Percentiles rank a stretch among this genome's conserved stretches.
Evolutionary conservation across 495 filamentous ascomycete species (phyloP).

Genomic region (Penicillium paxilli): DNA sequence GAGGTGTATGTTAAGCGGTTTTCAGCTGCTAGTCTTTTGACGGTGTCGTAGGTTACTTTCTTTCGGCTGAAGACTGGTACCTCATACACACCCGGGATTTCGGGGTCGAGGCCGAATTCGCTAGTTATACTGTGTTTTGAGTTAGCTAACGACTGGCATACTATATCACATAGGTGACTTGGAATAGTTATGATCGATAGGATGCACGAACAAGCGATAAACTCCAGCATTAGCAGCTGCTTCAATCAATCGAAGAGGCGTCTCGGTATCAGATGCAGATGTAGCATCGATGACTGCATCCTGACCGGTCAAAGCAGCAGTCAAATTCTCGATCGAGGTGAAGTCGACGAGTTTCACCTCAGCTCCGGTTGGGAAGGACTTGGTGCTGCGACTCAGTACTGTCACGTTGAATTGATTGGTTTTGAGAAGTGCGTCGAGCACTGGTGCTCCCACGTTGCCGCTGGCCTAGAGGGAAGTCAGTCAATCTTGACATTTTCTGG

Average conservation of each 20-base stretch:
- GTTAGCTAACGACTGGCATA: too few relatives aligned
- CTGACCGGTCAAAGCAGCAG: conserved; percentile 16
- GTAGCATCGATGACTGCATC: conserved; percentile 26
- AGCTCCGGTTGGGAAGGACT: conserved; percentile 15
- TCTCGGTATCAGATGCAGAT: conserved; percentile 16
- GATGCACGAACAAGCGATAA: conserved; percentile 24
- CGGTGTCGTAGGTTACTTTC: conserved; percentile 19
- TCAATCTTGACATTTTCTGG: background rate
- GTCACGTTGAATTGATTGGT: conserved; percentile 17
- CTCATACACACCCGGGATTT: conserved; percentile 20
- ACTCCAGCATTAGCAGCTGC: conserved; percentile 17
- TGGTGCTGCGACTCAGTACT: conserved; percentile 18
- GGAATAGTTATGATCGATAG: background rate
- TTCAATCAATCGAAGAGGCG: conserved; percentile 22
- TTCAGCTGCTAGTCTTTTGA: conserved; percentile 16
- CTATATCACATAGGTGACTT: background rate
- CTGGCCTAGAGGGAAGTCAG: background rate
- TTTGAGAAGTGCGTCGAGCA: background rate
- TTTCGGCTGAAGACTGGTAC: conserved; percentile 20
- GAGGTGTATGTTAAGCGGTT: conserved; percentile 19
- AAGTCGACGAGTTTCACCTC: conserved; percentile 20
- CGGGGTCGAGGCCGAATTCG: conserved; percentile 34
- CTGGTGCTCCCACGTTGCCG: background rate
- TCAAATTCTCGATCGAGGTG: conserved; percentile 15
- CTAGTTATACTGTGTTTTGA: conserved; percentile 27